These are phyloP conservation scores for Dichotomocladium elegans DNA, from an alignment of 371 early-diverging fungal genomes.

Conservation along the genomic window DNA sequence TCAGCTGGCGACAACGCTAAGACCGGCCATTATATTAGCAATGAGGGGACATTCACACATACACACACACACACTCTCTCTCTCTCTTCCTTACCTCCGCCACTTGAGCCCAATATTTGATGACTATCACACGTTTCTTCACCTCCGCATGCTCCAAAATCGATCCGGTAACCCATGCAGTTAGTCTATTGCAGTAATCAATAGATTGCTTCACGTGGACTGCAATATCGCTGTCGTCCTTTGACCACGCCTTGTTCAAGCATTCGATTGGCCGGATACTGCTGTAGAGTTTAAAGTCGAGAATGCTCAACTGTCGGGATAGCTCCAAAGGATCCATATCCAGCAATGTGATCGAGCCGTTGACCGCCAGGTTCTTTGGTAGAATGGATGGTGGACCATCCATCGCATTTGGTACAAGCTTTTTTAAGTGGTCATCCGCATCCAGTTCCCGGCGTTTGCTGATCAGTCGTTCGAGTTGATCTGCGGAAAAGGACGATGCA, in stretches of 20 bases:
- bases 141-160: constrained; percentile 75
- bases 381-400: constrained; percentile 55
- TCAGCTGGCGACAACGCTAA: constrained; percentile 65
- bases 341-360: constrained; percentile 56
- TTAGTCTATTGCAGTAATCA: constrained; percentile 60
- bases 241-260: constrained; percentile 86
- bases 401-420: constrained; percentile 52
- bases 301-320: constrained; percentile 89
- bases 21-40: background rate
- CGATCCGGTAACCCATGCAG: constrained; percentile 78
- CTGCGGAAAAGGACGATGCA: constrained; percentile 64
- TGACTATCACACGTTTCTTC: constrained; percentile 70
- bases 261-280: constrained; percentile 84
- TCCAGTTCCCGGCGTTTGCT: constrained; percentile 62
- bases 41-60: background rate
- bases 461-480: constrained; percentile 66
- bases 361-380: constrained; percentile 58
- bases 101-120: constrained; percentile 83
- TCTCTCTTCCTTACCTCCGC: constrained; percentile 57
- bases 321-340: constrained; percentile 92
- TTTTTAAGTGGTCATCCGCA: constrained; percentile 49
- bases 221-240: constrained; percentile 59
- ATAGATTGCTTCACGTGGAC: constrained; percentile 75
- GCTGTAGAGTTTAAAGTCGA: constrained; percentile 77
- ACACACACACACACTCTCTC: background rate